Evolutionary conservation across 1,139 yeast species (phyloP).

Genomic region (Zygosaccharomyces sapae): DNA sequence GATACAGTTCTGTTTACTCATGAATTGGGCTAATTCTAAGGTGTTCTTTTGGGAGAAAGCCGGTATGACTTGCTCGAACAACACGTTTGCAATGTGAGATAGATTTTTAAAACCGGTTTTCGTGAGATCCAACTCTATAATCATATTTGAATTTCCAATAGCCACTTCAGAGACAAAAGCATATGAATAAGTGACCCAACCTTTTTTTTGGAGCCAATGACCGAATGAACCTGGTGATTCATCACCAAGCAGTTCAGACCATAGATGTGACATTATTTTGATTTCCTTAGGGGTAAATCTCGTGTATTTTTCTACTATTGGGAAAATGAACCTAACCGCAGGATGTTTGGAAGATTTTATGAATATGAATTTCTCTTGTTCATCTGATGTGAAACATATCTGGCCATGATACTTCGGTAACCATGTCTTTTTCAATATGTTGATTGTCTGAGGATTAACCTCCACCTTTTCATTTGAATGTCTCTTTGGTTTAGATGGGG

Average conservation of each 20-base stretch:
- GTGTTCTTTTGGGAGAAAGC: conserved; percentile 23
- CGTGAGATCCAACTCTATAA: conserved; percentile 48
- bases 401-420: conserved; percentile 14
- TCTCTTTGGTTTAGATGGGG: conserved; percentile 3
- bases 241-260: conserved; percentile 61
- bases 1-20: conserved; percentile 46
- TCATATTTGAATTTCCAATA: conserved; percentile 36
- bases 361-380: conserved; percentile 27
- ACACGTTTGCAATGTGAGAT: conserved; percentile 31
- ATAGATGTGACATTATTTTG: conserved; percentile 39
- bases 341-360: conserved; percentile 34
- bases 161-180: conserved; percentile 44
- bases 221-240: conserved; percentile 50
- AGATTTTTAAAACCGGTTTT: conserved; percentile 39
- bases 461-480: conserved; percentile 1
- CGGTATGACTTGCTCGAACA: conserved; percentile 35
- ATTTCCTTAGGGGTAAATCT: conserved; percentile 21
- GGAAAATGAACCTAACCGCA: conserved; percentile 41
- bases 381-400: conserved; percentile 23
- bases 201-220: conserved; percentile 34
- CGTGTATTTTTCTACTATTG: conserved; percentile 27
- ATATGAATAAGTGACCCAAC: conserved; percentile 38
- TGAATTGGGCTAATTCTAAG: conserved; percentile 37
- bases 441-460: not conserved
- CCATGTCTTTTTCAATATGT: conserved; percentile 25